A percentile compares a stretch with the other conserved stretches of the same genome.
phyloP scores from a whole-genome alignment of 2,329 filamentous ascomycete genomes.

The Boeremia exigua region DNA sequence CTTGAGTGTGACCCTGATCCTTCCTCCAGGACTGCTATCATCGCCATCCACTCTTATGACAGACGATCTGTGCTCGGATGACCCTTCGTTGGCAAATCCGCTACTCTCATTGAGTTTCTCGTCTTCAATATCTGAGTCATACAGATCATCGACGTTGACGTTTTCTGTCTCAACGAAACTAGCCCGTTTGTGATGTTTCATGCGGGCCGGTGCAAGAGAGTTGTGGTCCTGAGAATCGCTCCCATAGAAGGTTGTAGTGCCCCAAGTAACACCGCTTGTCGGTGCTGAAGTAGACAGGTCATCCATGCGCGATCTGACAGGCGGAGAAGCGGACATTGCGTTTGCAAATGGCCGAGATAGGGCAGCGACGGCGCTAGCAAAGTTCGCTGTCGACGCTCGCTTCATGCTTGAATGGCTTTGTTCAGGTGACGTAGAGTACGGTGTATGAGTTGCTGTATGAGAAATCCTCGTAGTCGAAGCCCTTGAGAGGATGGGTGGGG shows the following conservation, averaged over 20 bases:
- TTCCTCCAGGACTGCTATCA: slow-evolving; percentile 17
- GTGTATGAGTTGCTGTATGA: slow-evolving; percentile 46
- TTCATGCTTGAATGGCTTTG: slow-evolving; percentile 41
- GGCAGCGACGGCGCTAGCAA: slow-evolving; percentile 49
- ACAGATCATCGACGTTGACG: slow-evolving; percentile 36
- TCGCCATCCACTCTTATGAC: slow-evolving; percentile 21
- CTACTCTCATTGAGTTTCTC: slow-evolving; percentile 27
- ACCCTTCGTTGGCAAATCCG: slow-evolving; percentile 21
- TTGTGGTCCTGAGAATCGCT: slow-evolving; percentile 40
- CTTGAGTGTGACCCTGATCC: slow-evolving; percentile 59
- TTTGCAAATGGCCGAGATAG: slow-evolving; percentile 50
- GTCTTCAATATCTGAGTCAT: slow-evolving; percentile 44
- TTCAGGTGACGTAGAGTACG: slow-evolving; percentile 52
- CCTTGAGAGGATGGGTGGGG: slow-evolving; percentile 56
- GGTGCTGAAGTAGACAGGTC: slow-evolving; percentile 52
- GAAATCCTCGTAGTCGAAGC: slow-evolving; percentile 44
- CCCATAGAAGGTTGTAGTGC: slow-evolving; percentile 50
- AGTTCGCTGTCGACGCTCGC: slow-evolving; percentile 45
- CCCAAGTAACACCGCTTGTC: slow-evolving; percentile 55
- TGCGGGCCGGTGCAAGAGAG: slow-evolving; percentile 34
- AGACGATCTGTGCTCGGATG: slow-evolving; percentile 32
- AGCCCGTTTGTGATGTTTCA: slow-evolving; percentile 48
- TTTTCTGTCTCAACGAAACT: slow-evolving; percentile 44
- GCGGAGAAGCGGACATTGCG: slow-evolving; percentile 48
- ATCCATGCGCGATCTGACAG: slow-evolving; percentile 42